phyloP scores from a whole-genome alignment of 495 filamentous ascomycete genomes.

The Tuber indicum region DNA sequence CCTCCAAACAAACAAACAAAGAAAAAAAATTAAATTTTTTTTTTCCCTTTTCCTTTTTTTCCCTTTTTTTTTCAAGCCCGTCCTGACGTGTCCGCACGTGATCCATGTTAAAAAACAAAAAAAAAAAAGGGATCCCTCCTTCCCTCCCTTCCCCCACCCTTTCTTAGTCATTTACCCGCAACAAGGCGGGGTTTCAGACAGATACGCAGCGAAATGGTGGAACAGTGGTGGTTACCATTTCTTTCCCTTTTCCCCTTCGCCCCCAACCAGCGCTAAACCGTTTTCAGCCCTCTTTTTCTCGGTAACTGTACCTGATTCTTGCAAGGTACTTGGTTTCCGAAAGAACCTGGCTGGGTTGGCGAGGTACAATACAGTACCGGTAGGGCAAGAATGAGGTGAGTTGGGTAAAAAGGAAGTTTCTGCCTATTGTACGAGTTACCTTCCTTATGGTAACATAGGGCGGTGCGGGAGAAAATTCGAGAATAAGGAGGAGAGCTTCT shows the following conservation, averaged over 20 bases:
- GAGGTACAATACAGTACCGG: background rate
- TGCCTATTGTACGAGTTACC: background rate
- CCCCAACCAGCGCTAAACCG: background rate
- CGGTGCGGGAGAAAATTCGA: background rate
- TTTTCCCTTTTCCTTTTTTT: background rate
- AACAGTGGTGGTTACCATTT: background rate
- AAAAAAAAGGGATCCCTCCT: background rate
- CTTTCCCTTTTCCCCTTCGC: background rate
- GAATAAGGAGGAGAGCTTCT: background rate
- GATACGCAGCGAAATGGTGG: background rate
- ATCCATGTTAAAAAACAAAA: background rate
- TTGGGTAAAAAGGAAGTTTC: background rate
- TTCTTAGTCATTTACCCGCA: slow-evolving; percentile 1
- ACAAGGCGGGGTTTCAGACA: slow-evolving; percentile 3
- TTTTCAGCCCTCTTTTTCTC: background rate
- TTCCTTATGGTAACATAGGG: background rate
- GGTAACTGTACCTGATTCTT: background rate
- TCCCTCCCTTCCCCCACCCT: background rate
- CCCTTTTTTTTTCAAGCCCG: background rate
- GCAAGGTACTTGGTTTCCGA: background rate
- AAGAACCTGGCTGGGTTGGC: background rate
- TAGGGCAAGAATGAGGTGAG: background rate
- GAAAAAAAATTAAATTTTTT: background rate
- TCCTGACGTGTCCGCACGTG: slow-evolving; percentile 2
- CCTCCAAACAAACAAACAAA: background rate